Evolutionary conservation across 805 yeast species (phyloP).

Genomic region (Naumovozyma baii): DNA sequence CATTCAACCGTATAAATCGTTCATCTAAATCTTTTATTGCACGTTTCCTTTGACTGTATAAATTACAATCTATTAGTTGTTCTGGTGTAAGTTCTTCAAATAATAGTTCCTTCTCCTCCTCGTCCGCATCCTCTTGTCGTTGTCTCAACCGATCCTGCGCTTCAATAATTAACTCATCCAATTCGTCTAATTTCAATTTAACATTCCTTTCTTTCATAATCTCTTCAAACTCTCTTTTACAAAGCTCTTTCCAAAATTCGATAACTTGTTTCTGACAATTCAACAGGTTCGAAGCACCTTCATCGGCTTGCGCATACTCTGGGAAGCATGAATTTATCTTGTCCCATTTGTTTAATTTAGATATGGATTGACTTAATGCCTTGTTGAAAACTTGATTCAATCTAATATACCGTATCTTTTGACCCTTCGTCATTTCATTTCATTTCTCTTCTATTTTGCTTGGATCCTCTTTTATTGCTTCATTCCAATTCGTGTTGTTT

Average conservation of each 20-base stretch:
- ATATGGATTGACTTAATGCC: slow-evolving; percentile 45
- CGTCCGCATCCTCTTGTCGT: slow-evolving; percentile 4
- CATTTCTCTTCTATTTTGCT: neutral
- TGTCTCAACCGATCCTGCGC: slow-evolving; percentile 21
- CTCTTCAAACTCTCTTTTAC: slow-evolving; percentile 43
- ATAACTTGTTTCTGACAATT: slow-evolving; percentile 45
- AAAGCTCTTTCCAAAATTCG: slow-evolving; percentile 42
- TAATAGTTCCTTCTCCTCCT: slow-evolving; percentile 2
- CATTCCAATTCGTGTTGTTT: neutral
- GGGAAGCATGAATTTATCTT: slow-evolving; percentile 49
- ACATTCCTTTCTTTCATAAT: slow-evolving; percentile 41
- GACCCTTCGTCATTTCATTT: neutral
- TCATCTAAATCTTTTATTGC: slow-evolving; percentile 17
- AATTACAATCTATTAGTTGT: slow-evolving; percentile 20
- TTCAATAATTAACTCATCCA: slow-evolving; percentile 33
- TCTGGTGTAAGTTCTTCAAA: slow-evolving; percentile 20
- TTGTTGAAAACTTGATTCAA: slow-evolving; percentile 41
- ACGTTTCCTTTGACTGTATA: slow-evolving; percentile 15
- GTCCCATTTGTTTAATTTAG: slow-evolving; percentile 40
- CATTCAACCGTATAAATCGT: slow-evolving; percentile 14
- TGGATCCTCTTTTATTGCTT: neutral
- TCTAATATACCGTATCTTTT: slow-evolving; percentile 39
- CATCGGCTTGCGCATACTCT: slow-evolving; percentile 35
- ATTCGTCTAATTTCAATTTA: slow-evolving; percentile 29
- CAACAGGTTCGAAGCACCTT: slow-evolving; percentile 37